Evolutionary conservation across 1,284 basidiomycete genomes (phyloP).

Genomic region (Nidula niveotomentosa): DNA sequence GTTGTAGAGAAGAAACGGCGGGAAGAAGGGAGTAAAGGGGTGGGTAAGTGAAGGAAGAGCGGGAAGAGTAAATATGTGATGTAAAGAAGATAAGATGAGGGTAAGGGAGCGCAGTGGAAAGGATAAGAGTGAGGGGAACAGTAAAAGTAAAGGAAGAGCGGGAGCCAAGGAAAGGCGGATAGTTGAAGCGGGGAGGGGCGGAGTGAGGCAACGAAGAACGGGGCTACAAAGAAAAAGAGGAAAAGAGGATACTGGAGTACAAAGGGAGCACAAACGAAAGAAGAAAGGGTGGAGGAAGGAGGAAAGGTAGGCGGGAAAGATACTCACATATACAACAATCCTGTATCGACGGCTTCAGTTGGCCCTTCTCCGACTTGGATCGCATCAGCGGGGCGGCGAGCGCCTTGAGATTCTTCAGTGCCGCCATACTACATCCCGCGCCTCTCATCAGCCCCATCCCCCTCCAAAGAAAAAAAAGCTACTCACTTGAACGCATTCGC

Average conservation of each 20-base stretch:
- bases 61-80: too few relatives aligned
- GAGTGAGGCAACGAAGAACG: background rate
- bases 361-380: constrained; percentile 9
- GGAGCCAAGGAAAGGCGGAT: background rate
- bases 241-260: background rate
- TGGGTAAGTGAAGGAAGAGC: too few relatives aligned
- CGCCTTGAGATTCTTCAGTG: constrained; percentile 78
- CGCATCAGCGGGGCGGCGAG: constrained; percentile 48
- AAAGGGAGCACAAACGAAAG: background rate
- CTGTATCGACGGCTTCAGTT: constrained; percentile 43
- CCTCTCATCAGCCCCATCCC: background rate
- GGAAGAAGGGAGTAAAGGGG: too few relatives aligned
- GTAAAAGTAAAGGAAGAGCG: background rate
- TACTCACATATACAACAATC: constrained; percentile 93
- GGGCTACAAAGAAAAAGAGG: background rate
- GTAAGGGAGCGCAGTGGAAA: too few relatives aligned
- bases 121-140: too few relatives aligned
- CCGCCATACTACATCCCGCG: constrained; percentile 55
- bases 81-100: too few relatives aligned
- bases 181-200: background rate
- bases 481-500: constrained; percentile 96
- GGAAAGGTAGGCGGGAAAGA: background rate
- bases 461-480: constrained; percentile 4
- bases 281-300: constrained; percentile 1
- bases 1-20: too few relatives aligned